These are phyloP conservation scores for Termitomyces sp. DNA, from an alignment of 768 basidiomycete genomes.

Conservation along the genomic window DNA sequence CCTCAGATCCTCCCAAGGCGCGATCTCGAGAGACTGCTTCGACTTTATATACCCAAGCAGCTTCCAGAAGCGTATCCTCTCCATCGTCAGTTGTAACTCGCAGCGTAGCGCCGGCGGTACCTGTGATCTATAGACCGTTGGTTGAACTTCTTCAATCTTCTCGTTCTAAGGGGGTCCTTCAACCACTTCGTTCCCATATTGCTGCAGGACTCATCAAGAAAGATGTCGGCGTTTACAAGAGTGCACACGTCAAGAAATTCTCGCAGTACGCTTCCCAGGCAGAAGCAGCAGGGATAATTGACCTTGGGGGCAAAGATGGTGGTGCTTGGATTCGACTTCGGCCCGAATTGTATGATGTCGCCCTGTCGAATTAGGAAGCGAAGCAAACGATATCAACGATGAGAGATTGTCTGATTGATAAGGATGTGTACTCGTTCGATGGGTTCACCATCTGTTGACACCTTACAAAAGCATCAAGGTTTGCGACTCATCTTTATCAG, in stretches of 20 bases:
- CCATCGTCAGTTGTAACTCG: neutral
- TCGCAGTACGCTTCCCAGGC: constrained; percentile 34
- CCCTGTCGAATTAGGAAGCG: neutral
- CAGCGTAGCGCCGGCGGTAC: neutral
- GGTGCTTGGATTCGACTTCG: neutral
- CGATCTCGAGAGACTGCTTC: neutral
- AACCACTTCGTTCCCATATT: constrained; percentile 30
- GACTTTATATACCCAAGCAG: neutral
- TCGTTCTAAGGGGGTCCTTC: constrained; percentile 22
- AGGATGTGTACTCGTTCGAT: constrained; percentile 1
- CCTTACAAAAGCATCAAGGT: too few relatives aligned
- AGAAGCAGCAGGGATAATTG: neutral
- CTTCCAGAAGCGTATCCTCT: neutral
- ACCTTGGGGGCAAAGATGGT: neutral
- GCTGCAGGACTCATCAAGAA: constrained; percentile 22
- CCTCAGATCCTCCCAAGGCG: neutral
- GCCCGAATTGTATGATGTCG: neutral
- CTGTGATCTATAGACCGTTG: constrained; percentile 24
- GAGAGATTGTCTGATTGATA: neutral
- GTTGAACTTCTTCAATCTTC: constrained; percentile 24
- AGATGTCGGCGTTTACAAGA: constrained; percentile 23
- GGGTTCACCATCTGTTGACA: too few relatives aligned
- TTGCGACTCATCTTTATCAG: too few relatives aligned
- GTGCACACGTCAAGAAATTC: constrained; percentile 38
- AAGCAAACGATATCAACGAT: neutral